A percentile compares a stretch with the other conserved stretches of the same genome.
These are phyloP conservation scores for Aristolochia contorta DNA, from an alignment of 164 flowering plant species.

Conservation along the genomic window DNA sequence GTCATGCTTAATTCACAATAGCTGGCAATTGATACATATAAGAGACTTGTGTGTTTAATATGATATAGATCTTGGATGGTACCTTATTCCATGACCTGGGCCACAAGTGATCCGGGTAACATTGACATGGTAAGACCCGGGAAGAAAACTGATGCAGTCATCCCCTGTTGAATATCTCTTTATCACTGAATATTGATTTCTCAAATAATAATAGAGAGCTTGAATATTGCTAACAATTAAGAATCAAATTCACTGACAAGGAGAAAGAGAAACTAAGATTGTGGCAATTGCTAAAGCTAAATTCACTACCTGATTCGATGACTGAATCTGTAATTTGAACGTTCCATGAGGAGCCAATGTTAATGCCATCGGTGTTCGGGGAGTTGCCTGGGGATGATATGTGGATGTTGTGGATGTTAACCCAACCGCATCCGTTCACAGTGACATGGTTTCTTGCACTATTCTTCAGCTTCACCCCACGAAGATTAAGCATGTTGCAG, in stretches of 20 bases:
- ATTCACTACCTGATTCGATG: slow-evolving; percentile 14
- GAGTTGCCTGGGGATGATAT: slow-evolving; percentile 18
- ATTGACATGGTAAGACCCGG: slow-evolving; percentile 10
- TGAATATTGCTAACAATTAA: too few relatives aligned
- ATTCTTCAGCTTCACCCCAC: neutral
- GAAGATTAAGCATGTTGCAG: neutral
- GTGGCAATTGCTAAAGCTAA: neutral
- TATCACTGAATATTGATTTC: neutral
- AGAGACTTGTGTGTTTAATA: too few relatives aligned
- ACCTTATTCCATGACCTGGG: slow-evolving; percentile 37
- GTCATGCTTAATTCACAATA: too few relatives aligned
- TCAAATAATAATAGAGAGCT: too few relatives aligned
- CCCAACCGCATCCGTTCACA: neutral
- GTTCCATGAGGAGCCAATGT: slow-evolving; percentile 7
- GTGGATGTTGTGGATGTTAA: slow-evolving; percentile 1
- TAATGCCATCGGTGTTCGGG: slow-evolving; percentile 32
- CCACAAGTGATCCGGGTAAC: slow-evolving; percentile 19
- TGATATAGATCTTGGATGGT: too few relatives aligned
- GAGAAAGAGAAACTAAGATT: neutral
- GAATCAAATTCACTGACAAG: too few relatives aligned
- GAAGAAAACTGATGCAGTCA: slow-evolving; percentile 29
- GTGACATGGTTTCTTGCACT: slow-evolving; percentile 1
- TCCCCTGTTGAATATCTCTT: slow-evolving; percentile 18
- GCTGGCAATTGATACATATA: too few relatives aligned
- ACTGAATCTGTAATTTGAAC: slow-evolving; percentile 4